These are phyloP conservation scores for Dentiscutata heterogama DNA, from an alignment of 371 early-diverging fungal species.

Conservation along the genomic window DNA sequence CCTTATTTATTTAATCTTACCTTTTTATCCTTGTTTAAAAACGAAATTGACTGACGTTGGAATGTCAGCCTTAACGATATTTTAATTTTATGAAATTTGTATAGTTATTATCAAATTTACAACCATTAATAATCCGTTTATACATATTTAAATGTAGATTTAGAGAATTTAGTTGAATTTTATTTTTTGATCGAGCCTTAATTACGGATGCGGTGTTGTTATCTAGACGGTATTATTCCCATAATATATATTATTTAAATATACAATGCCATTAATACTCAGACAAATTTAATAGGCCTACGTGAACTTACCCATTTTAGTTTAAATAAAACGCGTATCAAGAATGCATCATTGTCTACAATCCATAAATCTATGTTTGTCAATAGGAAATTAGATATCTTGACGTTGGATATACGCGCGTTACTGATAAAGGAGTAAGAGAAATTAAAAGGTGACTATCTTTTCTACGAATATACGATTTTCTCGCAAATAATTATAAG, in stretches of 20 bases:
- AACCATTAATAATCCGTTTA: neutral
- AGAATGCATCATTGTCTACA: neutral
- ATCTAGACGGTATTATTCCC: neutral
- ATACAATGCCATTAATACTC: neutral
- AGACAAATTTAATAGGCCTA: neutral
- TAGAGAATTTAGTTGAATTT: neutral
- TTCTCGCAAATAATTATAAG: too few relatives aligned
- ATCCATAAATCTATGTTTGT: neutral
- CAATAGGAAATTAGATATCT: too few relatives aligned
- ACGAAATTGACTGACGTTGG: neutral
- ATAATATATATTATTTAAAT: neutral
- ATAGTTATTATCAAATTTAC: neutral
- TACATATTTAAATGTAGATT: neutral
- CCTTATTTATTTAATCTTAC: neutral
- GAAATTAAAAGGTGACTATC: too few relatives aligned
- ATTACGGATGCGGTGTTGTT: too few relatives aligned
- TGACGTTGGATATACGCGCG: too few relatives aligned
- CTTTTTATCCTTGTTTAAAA: neutral
- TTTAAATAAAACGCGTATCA: conserved; percentile 1
- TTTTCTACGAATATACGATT: neutral
- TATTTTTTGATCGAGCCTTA: too few relatives aligned
- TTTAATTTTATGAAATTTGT: too few relatives aligned
- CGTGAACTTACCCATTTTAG: neutral
- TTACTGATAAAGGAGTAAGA: conserved; percentile 13
- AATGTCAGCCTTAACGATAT: too few relatives aligned